Conservation (phyloP, 768 basidiomycete species). For the Glaciozyma martinii region DNA sequence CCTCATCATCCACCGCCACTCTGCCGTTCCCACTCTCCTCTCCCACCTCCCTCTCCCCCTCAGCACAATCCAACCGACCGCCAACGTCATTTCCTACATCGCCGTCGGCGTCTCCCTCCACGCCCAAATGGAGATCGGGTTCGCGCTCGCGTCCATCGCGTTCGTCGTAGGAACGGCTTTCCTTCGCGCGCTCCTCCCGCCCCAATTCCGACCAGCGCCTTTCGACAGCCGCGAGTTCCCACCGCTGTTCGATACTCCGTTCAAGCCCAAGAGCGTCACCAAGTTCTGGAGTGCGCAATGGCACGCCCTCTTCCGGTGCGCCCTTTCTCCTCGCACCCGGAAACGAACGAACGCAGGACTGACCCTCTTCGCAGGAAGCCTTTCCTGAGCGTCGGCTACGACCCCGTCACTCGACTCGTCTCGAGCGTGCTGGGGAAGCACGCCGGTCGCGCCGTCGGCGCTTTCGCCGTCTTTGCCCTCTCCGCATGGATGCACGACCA, state of each 20-base stretch:
- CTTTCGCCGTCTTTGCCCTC: conserved; percentile 9
- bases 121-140: conserved; percentile 19
- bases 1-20: conserved; percentile 13
- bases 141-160: not conserved
- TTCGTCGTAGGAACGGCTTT: not conserved
- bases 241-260: not conserved
- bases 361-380: not conserved
- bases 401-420: not conserved
- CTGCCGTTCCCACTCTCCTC: conserved; percentile 1
- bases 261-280: not conserved
- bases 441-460: not conserved
- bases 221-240: conserved; percentile 4
- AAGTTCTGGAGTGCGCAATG: not conserved
- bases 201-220: not conserved
- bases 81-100: conserved; percentile 5
- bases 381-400: conserved; percentile 12
- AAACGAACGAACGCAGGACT: no score
- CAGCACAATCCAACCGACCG: not conserved
- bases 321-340: no score
- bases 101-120: conserved; percentile 16
- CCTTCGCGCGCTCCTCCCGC: not conserved
- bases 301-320: not conserved
- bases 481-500: conserved; percentile 26
- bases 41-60: not conserved
- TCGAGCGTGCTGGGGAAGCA: not conserved